phyloP scores from a whole-genome alignment of 2,329 filamentous ascomycete species.

The Rhinocladiella mackenziei region DNA sequence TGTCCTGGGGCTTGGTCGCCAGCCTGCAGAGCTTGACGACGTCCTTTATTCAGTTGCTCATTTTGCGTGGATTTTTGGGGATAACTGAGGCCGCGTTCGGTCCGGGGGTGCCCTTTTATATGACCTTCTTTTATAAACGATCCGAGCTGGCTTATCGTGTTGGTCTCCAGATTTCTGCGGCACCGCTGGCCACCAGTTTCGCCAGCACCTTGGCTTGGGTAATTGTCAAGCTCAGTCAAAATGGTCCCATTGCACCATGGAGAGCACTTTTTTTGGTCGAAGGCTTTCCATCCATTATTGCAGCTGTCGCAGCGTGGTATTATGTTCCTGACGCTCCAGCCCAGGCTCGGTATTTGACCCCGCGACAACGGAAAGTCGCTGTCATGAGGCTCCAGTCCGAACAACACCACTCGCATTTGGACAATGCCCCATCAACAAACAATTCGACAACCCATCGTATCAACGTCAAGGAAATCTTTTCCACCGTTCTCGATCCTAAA shows the following conservation, averaged over 20 bases:
- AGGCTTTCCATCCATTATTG: conserved; percentile 75
- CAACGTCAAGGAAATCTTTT: conserved; percentile 23
- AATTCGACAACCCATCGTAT: conserved; percentile 8
- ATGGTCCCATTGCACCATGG: conserved; percentile 72
- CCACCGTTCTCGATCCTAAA: conserved; percentile 54
- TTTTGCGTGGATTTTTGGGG: conserved; percentile 46
- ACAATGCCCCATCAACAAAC: too few relatives aligned
- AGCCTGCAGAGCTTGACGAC: conserved; percentile 59
- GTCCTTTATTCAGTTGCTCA: conserved; percentile 50
- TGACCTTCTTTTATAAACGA: conserved; percentile 60
- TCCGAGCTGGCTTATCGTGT: conserved; percentile 79
- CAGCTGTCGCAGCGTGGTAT: conserved; percentile 68
- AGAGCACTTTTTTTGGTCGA: conserved; percentile 79
- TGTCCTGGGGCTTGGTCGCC: conserved; percentile 70
- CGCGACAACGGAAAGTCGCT: conserved; percentile 65
- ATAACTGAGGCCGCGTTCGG: conserved; percentile 60
- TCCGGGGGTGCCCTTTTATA: conserved; percentile 61
- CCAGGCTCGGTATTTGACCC: conserved; percentile 60
- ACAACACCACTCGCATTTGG: conserved; percentile 7
- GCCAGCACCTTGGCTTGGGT: conserved; percentile 73
- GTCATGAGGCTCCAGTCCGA: conserved; percentile 50
- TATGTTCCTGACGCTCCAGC: conserved; percentile 72
- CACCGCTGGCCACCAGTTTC: conserved; percentile 60
- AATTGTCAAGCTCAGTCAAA: conserved; percentile 65
- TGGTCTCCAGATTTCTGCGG: conserved; percentile 78